A percentile compares a stretch with the other conserved stretches of the same genome.
phyloP scores from a whole-genome alignment of 768 basidiomycete genomes.

The Sutorius australiensis region DNA sequence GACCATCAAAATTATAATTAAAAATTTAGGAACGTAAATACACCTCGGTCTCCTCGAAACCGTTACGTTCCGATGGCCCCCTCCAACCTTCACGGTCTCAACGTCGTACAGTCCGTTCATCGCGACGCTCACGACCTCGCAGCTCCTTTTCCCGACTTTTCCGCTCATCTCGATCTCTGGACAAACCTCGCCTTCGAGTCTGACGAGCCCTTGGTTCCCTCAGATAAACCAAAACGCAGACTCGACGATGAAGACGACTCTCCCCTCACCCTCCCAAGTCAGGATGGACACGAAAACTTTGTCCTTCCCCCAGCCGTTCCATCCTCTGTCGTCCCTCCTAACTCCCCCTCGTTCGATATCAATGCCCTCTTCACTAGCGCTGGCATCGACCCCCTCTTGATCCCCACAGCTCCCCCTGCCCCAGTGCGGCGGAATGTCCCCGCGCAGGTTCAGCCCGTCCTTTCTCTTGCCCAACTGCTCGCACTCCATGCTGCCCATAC shows the following conservation, averaged over 20 bases:
- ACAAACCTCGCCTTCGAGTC: constrained; percentile 76
- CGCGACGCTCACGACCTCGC: constrained; percentile 51
- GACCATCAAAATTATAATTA: no score
- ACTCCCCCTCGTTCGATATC: constrained; percentile 43
- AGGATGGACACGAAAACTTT: constrained; percentile 58
- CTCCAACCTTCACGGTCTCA: constrained; percentile 71
- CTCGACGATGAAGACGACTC: constrained; percentile 40
- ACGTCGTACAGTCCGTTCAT: constrained; percentile 62
- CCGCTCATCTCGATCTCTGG: constrained; percentile 80
- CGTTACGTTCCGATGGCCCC: constrained; percentile 45
- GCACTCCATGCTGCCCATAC: constrained; percentile 49
- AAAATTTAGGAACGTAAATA: no score
- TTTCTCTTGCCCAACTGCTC: constrained; percentile 69
- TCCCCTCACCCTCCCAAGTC: constrained; percentile 30
- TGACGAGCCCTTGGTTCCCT: constrained; percentile 55
- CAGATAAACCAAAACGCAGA: constrained; percentile 32
- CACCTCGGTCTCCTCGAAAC: not conserved
- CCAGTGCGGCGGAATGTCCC: constrained; percentile 26
- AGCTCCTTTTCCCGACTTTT: constrained; percentile 66
- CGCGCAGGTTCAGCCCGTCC: constrained; percentile 29
- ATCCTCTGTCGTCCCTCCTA: constrained; percentile 23
- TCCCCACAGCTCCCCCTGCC: constrained; percentile 25
- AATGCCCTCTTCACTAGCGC: constrained; percentile 35
- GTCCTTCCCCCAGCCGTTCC: constrained; percentile 44
- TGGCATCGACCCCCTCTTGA: constrained; percentile 42